Evolutionary conservation across 2,329 filamentous ascomycete species (phyloP).

Genomic region (Xylaria polymorpha): DNA sequence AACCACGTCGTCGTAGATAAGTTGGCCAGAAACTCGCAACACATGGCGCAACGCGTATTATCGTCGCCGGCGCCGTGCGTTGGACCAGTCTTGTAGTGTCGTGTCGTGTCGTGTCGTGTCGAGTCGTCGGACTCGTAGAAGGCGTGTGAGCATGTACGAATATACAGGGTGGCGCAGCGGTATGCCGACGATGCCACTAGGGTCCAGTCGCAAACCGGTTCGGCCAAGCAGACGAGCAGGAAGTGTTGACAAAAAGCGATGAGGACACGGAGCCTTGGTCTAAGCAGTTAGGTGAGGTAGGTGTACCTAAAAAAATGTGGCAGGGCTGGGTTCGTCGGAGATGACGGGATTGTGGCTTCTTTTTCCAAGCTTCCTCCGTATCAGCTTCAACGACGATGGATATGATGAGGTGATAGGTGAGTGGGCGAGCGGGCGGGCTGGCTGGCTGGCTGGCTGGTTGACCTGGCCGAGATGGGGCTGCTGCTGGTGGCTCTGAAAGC

Average conservation of each 20-base stretch:
- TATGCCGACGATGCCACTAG: slow-evolving; percentile 24
- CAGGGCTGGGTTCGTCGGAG: slow-evolving; percentile 28
- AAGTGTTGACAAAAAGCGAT: slow-evolving; percentile 7
- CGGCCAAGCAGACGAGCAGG: slow-evolving; percentile 13
- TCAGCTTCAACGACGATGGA: slow-evolving; percentile 27
- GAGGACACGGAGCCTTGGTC: slow-evolving; percentile 14
- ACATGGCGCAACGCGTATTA: slow-evolving; percentile 40
- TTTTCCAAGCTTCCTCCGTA: slow-evolving; percentile 20
- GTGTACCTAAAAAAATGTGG: slow-evolving; percentile 30
- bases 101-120: no score
- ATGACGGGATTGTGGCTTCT: slow-evolving; percentile 32
- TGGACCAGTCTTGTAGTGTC: slow-evolving; percentile 8
- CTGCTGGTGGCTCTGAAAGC: background rate
- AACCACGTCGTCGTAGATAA: slow-evolving; percentile 38
- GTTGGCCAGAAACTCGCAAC: slow-evolving; percentile 29
- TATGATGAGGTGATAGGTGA: slow-evolving; percentile 24
- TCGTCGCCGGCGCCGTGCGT: slow-evolving; percentile 18
- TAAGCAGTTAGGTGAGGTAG: slow-evolving; percentile 18
- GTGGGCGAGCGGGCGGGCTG: slow-evolving; percentile 21
- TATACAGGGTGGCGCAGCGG: slow-evolving; percentile 11
- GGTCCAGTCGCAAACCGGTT: slow-evolving; percentile 30
- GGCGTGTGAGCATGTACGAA: slow-evolving; percentile 9
- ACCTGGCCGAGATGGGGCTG: slow-evolving; percentile 13
- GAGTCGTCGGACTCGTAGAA: slow-evolving; percentile 18
- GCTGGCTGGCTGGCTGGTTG: slow-evolving; percentile 8